Percentiles rank a stretch among this genome's conserved stretches.
These are phyloP conservation scores for Dentipellis sp. DNA, from an alignment of 768 basidiomycete genomes.

Conservation along the genomic window DNA sequence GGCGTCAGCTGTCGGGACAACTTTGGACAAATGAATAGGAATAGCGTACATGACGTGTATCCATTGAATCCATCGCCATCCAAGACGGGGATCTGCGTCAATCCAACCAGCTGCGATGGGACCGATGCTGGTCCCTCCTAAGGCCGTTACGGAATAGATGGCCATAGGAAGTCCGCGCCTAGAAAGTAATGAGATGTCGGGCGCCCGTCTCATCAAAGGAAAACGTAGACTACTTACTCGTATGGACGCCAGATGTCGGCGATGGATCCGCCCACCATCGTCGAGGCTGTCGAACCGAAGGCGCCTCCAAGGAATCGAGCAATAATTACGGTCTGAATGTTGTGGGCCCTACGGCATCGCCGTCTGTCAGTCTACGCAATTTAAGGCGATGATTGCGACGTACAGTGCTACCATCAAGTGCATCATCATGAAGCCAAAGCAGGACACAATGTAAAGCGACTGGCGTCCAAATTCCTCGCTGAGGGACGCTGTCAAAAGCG, in stretches of 20 bases:
- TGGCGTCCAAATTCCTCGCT: conserved; percentile 68
- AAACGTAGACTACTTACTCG: conserved; percentile 32
- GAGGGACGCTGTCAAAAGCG: conserved; percentile 58
- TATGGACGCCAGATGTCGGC: conserved; percentile 59
- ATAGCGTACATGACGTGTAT: conserved; percentile 49
- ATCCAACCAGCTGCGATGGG: conserved; percentile 60
- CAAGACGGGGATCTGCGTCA: conserved; percentile 44
- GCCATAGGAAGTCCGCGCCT: conserved; percentile 78
- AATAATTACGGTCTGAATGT: conserved; percentile 54
- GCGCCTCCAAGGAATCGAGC: conserved; percentile 58
- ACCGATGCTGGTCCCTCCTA: conserved; percentile 56
- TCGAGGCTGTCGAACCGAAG: conserved; percentile 60
- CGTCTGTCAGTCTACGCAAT: not conserved
- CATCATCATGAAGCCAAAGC: conserved; percentile 39
- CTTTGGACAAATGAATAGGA: not conserved
- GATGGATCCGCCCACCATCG: conserved; percentile 69
- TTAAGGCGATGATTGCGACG: conserved; percentile 3
- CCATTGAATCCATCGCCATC: conserved; percentile 86
- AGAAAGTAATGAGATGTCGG: not conserved
- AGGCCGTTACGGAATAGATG: conserved; percentile 51
- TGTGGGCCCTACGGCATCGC: conserved; percentile 22
- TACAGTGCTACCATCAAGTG: conserved; percentile 39
- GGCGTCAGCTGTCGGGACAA: not conserved
- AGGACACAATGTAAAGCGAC: conserved; percentile 46
- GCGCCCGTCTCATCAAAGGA: not conserved